Evolutionary conservation across 129 eudicot species (phyloP), one percentile per base, ranked within the genome.

Genomic region (Heracleum sosnowskyi): DNA sequence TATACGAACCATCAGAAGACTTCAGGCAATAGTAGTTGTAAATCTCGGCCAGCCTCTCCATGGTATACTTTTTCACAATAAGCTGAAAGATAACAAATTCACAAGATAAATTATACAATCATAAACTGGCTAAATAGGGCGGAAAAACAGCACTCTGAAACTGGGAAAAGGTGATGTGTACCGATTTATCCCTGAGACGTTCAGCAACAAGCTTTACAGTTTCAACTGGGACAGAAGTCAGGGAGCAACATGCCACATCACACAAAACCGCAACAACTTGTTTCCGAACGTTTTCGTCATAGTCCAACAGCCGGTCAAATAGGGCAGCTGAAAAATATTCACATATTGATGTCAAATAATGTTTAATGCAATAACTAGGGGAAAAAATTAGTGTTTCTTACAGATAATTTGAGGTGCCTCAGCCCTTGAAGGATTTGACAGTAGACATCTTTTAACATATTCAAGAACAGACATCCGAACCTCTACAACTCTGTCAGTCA

Each of bases 141-240:
- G 28, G 13, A 36, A 24, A 42, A 24, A 42, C 57, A 44, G 35
- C 28, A 15, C 15, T 33, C 40, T 63, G 66, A 82, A 60, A 62
- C 42, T 74, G 69, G 26, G 34, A 44, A 57, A 74, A 31, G 51
- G 26, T 44, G 35, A 34, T 12, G 78, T 76, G 79, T 87, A 95
- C 99, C 81, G 97, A 95, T 95, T 92, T 95, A 85, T 95, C 99
- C 49, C 92, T 88, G 55, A 95, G 95, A 76, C 87, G 96, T 71
- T 89, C 97, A 11, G 97, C 86, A 75, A 95, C 90, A 80, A 87
- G 94, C 89, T 89, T 92, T 68, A 89, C 81, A 46, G 93, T 90
- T 76, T 90, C 97, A 83, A 82, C 85, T 45, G 91, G 86, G 77
- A 95, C 74, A 77, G 96, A 89, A 75, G 89, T 77, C 31, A 77